Percentiles rank a stretch among this genome's conserved stretches.
Conservation (phyloP, 208 protist species). For the Wallacemonas sp. region DNA sequence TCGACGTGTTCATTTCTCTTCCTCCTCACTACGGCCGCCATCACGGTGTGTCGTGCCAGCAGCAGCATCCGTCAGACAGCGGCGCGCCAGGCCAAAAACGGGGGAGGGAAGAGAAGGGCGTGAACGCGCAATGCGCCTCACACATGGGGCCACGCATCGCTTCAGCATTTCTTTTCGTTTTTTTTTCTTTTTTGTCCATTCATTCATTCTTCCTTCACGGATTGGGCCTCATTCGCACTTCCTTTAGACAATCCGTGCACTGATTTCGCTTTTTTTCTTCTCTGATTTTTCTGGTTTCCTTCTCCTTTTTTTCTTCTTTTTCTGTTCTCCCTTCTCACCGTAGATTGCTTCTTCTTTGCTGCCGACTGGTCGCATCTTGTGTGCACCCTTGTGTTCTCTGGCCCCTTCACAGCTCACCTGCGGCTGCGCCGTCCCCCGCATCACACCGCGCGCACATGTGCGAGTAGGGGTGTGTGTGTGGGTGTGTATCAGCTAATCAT, state of each 20-base stretch:
- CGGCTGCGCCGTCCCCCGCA: no score
- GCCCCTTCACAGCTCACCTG: no score
- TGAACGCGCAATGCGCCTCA: neutral
- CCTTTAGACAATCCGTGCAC: neutral
- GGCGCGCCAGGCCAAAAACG: no score
- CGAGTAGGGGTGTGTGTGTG: no score
- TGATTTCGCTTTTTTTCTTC: constrained; percentile 2
- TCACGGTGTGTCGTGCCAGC: no score
- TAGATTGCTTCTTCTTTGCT: constrained; percentile 1
- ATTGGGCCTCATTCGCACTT: neutral
- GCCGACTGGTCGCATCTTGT: neutral
- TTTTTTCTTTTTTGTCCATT: constrained; percentile 6
- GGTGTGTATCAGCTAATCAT: no score
- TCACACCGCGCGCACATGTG: no score
- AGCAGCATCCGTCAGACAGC: no score
- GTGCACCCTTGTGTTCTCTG: no score
- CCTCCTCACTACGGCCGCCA: no score
- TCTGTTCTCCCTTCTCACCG: neutral
- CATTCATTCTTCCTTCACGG: neutral
- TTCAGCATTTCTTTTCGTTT: neutral
- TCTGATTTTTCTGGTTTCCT: neutral
- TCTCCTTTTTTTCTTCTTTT: constrained; percentile 6
- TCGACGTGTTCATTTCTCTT: no score
- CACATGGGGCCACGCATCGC: neutral
- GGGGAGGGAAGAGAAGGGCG: neutral